A percentile compares a stretch with the other conserved stretches of the same genome.
phyloP scores from a whole-genome alignment of 78 protist species.

The Dictyostelium purpureum region DNA sequence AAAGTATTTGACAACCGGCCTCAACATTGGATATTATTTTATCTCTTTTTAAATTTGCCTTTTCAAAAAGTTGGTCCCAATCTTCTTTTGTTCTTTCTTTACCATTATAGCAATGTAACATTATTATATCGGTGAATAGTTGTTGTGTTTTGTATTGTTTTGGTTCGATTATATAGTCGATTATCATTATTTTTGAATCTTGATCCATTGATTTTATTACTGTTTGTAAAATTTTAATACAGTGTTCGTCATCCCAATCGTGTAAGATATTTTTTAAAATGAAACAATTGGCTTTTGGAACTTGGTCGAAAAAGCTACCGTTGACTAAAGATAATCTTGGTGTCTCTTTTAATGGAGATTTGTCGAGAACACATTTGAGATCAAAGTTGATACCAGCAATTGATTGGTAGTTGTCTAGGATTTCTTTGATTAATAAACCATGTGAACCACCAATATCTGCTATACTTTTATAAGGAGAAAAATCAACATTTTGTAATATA shows the following conservation, averaged over 20 bases:
- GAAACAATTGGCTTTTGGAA: constrained; percentile 41
- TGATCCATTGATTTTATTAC: constrained; percentile 9
- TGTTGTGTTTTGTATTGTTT: not conserved
- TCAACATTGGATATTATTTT: too few relatives aligned
- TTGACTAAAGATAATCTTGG: constrained; percentile 12
- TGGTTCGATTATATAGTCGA: not conserved
- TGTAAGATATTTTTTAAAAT: constrained; percentile 3
- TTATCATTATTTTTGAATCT: not conserved
- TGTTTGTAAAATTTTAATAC: not conserved
- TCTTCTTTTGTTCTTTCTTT: not conserved
- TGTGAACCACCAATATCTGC: constrained; percentile 30
- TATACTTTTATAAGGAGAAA: not conserved
- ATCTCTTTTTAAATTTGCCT: too few relatives aligned
- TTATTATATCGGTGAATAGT: not conserved
- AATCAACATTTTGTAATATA: not conserved
- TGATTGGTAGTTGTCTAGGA: not conserved
- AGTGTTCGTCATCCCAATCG: not conserved
- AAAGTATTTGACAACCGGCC: too few relatives aligned
- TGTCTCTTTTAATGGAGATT: not conserved
- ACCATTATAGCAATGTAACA: not conserved
- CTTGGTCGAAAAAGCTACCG: constrained; percentile 35
- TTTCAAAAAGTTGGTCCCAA: too few relatives aligned
- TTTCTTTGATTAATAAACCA: not conserved
- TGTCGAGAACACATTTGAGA: not conserved
- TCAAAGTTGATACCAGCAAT: constrained; percentile 15